These are phyloP conservation scores for Acaromyces ingoldii DNA, from an alignment of 1,284 basidiomycete genomes.

Conservation along the genomic window DNA sequence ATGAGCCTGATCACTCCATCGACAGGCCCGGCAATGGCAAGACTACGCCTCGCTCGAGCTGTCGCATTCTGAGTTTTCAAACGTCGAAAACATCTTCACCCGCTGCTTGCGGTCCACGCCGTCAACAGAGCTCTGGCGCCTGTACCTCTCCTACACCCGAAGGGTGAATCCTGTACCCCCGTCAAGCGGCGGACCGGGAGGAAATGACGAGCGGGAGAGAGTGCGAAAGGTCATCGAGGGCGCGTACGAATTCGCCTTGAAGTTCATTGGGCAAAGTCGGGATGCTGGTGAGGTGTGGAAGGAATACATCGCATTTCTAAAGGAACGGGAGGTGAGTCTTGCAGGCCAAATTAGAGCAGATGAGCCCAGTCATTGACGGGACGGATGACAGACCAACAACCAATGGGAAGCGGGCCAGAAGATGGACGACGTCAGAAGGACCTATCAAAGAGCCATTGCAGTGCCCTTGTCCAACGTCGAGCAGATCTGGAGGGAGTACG, in stretches of 20 bases:
- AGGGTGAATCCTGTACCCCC: conserved; percentile 48
- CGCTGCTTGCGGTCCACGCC: conserved; percentile 74
- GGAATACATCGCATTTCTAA: conserved; percentile 74
- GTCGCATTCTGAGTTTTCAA: conserved; percentile 62
- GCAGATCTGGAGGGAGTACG: conserved; percentile 87
- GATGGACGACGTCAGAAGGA: conserved; percentile 84
- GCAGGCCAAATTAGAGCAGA: no score
- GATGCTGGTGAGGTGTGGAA: conserved; percentile 60
- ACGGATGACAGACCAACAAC: conserved; percentile 44
- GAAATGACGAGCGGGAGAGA: conserved; percentile 56
- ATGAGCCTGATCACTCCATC: not conserved
- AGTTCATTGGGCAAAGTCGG: conserved; percentile 72
- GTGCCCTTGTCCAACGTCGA: conserved; percentile 92
- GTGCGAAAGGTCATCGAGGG: conserved; percentile 71
- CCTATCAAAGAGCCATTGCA: conserved; percentile 87
- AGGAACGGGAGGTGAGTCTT: conserved; percentile 60
- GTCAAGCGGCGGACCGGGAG: conserved; percentile 32
- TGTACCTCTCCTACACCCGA: conserved; percentile 53
- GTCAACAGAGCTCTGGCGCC: conserved; percentile 79
- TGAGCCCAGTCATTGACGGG: no score
- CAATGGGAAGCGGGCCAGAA: conserved; percentile 93
- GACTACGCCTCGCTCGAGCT: conserved; percentile 71
- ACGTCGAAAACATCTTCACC: conserved; percentile 61
- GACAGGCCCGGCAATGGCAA: conserved; percentile 53
- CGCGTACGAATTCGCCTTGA: conserved; percentile 89